Evolutionary conservation across 768 basidiomycete genomes (phyloP).

Genomic region (Butyriboletus loyo): DNA sequence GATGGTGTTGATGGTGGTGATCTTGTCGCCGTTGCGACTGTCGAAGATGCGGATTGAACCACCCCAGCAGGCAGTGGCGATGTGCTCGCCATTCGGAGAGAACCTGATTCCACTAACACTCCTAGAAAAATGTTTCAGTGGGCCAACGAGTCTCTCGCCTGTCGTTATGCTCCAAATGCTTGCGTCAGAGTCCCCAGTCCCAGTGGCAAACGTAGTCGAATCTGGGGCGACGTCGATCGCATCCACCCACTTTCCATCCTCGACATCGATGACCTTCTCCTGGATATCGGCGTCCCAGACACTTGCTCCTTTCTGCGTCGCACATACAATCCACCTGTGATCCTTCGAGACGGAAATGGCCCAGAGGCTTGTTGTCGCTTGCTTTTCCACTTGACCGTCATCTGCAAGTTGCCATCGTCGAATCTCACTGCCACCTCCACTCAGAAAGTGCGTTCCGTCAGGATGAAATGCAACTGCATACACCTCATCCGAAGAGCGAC

Average conservation of each 20-base stretch:
- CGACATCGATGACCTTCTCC: background rate
- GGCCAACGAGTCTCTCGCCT: background rate
- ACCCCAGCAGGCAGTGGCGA: background rate
- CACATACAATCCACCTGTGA: background rate
- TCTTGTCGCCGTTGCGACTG: background rate
- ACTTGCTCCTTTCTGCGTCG: background rate
- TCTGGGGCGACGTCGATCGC: background rate
- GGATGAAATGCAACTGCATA: background rate
- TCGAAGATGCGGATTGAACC: background rate
- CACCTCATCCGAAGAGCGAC: too few relatives aligned
- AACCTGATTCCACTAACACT: background rate
- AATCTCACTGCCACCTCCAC: background rate
- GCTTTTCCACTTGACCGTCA: background rate
- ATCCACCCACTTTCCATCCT: accelerated
- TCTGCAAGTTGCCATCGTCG: background rate
- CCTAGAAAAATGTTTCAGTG: background rate
- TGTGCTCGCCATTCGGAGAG: background rate
- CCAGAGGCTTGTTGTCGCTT: too few relatives aligned
- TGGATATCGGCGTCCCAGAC: background rate
- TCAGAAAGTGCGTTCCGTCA: background rate
- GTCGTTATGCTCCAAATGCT: background rate
- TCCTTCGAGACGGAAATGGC: background rate
- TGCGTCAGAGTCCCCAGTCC: background rate
- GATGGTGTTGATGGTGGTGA: background rate
- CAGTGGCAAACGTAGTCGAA: background rate